Evolutionary conservation across 805 yeast genomes (phyloP).

Genomic region (Barnettozyma sp.): DNA sequence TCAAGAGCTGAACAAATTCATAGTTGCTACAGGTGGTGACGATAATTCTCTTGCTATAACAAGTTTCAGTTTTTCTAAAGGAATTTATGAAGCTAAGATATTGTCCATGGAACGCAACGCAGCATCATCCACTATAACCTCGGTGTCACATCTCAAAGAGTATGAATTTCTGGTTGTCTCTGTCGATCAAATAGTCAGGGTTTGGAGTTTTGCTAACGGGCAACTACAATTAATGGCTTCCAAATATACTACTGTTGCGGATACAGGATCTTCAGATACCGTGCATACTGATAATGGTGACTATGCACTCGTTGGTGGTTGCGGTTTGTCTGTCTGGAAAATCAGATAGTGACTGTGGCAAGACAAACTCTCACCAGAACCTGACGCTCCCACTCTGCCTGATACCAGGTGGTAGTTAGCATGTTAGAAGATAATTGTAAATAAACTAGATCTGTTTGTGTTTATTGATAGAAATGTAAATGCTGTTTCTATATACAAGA

Average conservation of each 20-base stretch:
- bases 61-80: slow-evolving; percentile 27
- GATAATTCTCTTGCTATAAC: slow-evolving; percentile 65
- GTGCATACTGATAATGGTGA: slow-evolving; percentile 23
- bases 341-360: slow-evolving; percentile 12
- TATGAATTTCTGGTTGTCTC: slow-evolving; percentile 52
- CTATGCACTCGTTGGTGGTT: slow-evolving; percentile 62
- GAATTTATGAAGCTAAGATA: slow-evolving; percentile 22
- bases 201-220: slow-evolving; percentile 44
- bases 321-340: slow-evolving; percentile 62
- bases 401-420: no score
- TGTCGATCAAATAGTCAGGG: slow-evolving; percentile 72
- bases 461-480: not conserved
- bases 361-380: no score
- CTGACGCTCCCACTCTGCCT: no score
- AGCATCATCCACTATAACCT: slow-evolving; percentile 83
- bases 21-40: slow-evolving; percentile 80
- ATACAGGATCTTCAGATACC: slow-evolving; percentile 69
- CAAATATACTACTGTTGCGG: slow-evolving; percentile 77
- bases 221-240: slow-evolving; percentile 30
- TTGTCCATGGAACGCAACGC: slow-evolving; percentile 43
- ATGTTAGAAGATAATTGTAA: no score
- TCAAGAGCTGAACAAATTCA: slow-evolving; percentile 15
- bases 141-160: slow-evolving; percentile 35
- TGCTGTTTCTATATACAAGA: no score
- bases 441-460: not conserved